Evolutionary conservation across 2,329 filamentous ascomycete species (phyloP).

Genomic region (Colletotrichum neosansevieriae): DNA sequence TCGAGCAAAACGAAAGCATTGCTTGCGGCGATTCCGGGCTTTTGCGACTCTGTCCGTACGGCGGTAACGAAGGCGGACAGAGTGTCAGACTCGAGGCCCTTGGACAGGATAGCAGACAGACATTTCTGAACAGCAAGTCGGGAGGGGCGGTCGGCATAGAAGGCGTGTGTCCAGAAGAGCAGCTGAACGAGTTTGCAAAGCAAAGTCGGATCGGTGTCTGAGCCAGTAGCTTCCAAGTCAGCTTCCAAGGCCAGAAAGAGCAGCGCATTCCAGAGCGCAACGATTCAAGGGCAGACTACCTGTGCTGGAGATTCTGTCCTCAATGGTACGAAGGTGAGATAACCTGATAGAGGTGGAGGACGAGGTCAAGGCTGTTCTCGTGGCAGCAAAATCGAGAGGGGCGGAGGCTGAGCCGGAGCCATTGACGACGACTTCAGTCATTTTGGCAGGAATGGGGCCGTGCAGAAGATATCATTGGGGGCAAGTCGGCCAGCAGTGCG

Average conservation of each 20-base stretch:
- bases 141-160: slow-evolving; percentile 88
- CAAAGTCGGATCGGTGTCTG: slow-evolving; percentile 62
- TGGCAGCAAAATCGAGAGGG: slow-evolving; percentile 63
- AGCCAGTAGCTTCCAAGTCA: slow-evolving; percentile 31
- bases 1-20: slow-evolving; percentile 91
- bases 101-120: slow-evolving; percentile 74
- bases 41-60: slow-evolving; percentile 79
- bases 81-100: slow-evolving; percentile 66
- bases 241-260: slow-evolving; percentile 9
- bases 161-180: slow-evolving; percentile 88
- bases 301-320: slow-evolving; percentile 67
- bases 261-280: not conserved
- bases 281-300: slow-evolving; percentile 56
- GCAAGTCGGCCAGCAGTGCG: slow-evolving; percentile 29
- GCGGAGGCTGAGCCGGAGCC: slow-evolving; percentile 47
- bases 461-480: slow-evolving; percentile 38
- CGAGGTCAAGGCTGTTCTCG: slow-evolving; percentile 66
- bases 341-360: slow-evolving; percentile 72
- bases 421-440: slow-evolving; percentile 63
- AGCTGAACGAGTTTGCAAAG: slow-evolving; percentile 72
- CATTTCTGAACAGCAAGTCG: slow-evolving; percentile 86
- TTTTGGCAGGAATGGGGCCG: slow-evolving; percentile 50
- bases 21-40: slow-evolving; percentile 79
- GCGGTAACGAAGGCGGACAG: slow-evolving; percentile 74
- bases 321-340: slow-evolving; percentile 65